Percentiles rank a stretch among this genome's conserved stretches.
Conservation (phyloP, 192 early-diverging fungal genomes). For the Rhizophagus clarus region DNA sequence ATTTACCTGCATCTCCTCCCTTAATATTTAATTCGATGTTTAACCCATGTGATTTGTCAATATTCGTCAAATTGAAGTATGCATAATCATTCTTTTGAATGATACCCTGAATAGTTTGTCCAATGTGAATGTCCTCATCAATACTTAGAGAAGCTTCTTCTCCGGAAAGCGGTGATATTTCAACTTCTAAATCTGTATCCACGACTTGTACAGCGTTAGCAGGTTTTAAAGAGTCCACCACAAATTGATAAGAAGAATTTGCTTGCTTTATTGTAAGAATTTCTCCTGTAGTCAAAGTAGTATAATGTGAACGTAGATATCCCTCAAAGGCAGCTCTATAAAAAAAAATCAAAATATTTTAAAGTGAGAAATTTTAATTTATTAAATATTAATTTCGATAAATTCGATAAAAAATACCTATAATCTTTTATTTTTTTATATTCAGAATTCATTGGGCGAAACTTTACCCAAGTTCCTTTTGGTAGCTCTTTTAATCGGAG, state of each 20-base stretch:
- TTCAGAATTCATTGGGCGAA: slow-evolving; percentile 56
- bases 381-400: slow-evolving; percentile 5
- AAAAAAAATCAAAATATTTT: not conserved
- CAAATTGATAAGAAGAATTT: slow-evolving; percentile 50
- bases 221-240: slow-evolving; percentile 71
- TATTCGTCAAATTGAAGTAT: slow-evolving; percentile 34
- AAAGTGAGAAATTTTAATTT: not conserved
- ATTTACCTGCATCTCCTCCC: slow-evolving; percentile 24
- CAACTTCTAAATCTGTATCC: slow-evolving; percentile 82
- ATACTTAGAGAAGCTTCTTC: slow-evolving; percentile 5
- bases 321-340: slow-evolving; percentile 65
- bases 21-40: slow-evolving; percentile 22
- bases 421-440: slow-evolving; percentile 62
- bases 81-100: slow-evolving; percentile 32
- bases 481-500: slow-evolving; percentile 59
- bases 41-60: slow-evolving; percentile 35
- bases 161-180: slow-evolving; percentile 60
- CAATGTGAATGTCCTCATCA: slow-evolving; percentile 26
- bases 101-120: slow-evolving; percentile 33
- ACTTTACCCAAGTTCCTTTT: slow-evolving; percentile 67
- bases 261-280: slow-evolving; percentile 58
- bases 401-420: not conserved
- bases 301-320: slow-evolving; percentile 65
- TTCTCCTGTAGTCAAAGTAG: slow-evolving; percentile 70
- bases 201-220: slow-evolving; percentile 64